Evolutionary conservation across 208 protist genomes (phyloP).

Genomic region (Acanthamoeba sp.): DNA sequence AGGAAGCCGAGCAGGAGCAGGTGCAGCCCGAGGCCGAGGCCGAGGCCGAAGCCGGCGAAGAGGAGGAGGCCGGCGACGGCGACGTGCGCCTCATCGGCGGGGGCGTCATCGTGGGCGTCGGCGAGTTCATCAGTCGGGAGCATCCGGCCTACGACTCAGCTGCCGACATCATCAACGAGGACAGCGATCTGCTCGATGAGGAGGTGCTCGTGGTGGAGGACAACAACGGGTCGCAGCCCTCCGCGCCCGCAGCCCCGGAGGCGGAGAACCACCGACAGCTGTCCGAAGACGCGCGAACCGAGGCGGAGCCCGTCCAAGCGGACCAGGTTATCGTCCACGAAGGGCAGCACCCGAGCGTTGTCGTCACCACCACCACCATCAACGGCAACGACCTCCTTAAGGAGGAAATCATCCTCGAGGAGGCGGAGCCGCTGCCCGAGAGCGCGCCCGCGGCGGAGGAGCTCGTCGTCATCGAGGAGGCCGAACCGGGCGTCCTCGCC

Average conservation of each 20-base stretch:
- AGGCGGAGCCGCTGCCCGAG: background rate
- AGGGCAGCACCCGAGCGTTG: background rate
- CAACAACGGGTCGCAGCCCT: background rate
- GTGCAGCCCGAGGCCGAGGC: background rate
- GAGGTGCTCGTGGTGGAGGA: background rate
- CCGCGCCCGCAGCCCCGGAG: background rate
- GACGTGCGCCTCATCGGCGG: background rate
- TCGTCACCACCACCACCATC: background rate
- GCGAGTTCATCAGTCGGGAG: background rate
- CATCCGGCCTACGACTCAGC: too few relatives aligned
- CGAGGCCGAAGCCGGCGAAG: background rate
- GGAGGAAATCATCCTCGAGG: constrained; percentile 6
- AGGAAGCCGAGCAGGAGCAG: background rate
- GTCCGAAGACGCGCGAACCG: background rate
- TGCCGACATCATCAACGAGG: background rate
- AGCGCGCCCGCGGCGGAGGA: background rate
- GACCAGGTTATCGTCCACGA: background rate
- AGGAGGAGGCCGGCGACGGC: background rate
- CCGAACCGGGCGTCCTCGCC: background rate
- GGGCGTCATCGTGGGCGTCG: constrained; percentile 3
- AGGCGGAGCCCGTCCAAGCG: background rate
- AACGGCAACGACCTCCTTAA: background rate
- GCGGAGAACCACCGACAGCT: background rate
- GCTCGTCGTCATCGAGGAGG: background rate
- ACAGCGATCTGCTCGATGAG: background rate